Base-by-base conservation (phyloP, 2,329 filamentous ascomycete species). In the Diaporthe vexans region DNA sequence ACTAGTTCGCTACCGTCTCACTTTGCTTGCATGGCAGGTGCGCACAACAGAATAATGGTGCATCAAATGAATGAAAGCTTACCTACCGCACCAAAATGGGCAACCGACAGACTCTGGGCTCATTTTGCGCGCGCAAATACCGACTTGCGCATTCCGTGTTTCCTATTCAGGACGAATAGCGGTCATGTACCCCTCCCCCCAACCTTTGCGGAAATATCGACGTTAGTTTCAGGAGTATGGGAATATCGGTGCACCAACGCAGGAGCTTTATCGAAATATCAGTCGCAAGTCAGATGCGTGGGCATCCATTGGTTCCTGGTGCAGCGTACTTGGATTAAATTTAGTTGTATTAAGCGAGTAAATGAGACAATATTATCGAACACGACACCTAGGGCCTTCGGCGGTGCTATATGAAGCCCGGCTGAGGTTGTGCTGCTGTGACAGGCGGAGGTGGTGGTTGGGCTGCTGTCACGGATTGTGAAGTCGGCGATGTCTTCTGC, bases 381-480 rank as follows among this genome's bases (percentile, higher is more conserved):
- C 40, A 43, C n/a, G 3, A n/a, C 24, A 15, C 13, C 4, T 35
- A 35, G 9, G 9, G 46, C 48, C 37, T 40, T 15, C 21, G 63
- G 33, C 48, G 37, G n/a, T 40, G 33, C 56, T 63, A 72, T 17
- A 72, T 72, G 37, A 72, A 72, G 17, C 70, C 70, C 21, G 70
- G 70, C 35, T 72, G 70, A n/a, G 70, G 70, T 46, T 72, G 57
- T 33, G 70, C 70, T 17, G 37, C 70, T 46, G 70, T 63, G 7
- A 61, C 58, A 24, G 70, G 57, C 48, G 58, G 57, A 33, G 57
- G n/a, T 19, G 33, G 46, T 46, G 63, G 70, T 56, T 72, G 70
- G 46, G 57, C 71, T 58, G 52, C 58, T n/a, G 57, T 59, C 21
- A 48, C 56, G 15, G 65, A 33, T 26, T 71, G 67, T 15, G 54